A percentile compares a stretch with the other conserved stretches of the same genome.
Evolutionary conservation across 176 grass and related monocot genomes (phyloP).

Genomic region (Triticum urartu): DNA sequence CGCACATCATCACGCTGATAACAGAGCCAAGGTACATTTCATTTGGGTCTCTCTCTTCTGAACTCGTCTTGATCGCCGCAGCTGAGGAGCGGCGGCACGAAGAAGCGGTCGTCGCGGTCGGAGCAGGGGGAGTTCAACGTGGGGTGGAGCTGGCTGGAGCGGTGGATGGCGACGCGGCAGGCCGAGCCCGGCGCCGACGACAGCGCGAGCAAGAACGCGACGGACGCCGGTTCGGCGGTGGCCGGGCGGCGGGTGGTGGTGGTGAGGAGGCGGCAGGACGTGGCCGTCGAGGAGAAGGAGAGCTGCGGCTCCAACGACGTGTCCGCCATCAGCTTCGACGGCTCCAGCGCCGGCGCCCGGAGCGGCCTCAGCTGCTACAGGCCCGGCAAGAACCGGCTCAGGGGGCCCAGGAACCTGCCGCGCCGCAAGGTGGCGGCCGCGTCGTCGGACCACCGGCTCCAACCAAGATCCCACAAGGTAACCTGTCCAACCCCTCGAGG

Average conservation of each 20-base stretch:
- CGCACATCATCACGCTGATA: neutral
- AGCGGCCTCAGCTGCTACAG: slow-evolving; percentile 43
- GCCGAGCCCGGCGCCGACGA: slow-evolving; percentile 51
- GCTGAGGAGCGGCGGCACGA: slow-evolving; percentile 60
- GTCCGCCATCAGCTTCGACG: slow-evolving; percentile 80
- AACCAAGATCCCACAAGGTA: slow-evolving; percentile 69
- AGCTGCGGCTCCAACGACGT: slow-evolving; percentile 96
- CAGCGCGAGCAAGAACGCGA: slow-evolving; percentile 57
- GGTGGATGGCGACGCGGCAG: slow-evolving; percentile 90
- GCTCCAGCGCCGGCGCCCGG: slow-evolving; percentile 38
- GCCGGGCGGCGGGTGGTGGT: slow-evolving; percentile 46
- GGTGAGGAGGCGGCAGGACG: slow-evolving; percentile 54
- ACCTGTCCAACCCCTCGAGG: neutral
- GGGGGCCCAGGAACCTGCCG: slow-evolving; percentile 44
- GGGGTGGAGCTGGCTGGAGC: slow-evolving; percentile 98
- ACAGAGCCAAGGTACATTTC: too few species aligned
- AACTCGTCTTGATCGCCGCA: slow-evolving; percentile 15
- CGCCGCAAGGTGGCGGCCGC: slow-evolving; percentile 52
- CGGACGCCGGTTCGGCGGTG: slow-evolving; percentile 24
- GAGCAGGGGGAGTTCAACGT: slow-evolving; percentile 62
- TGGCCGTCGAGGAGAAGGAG: slow-evolving; percentile 79
- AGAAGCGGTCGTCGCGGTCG: slow-evolving; percentile 54
- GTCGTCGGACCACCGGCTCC: slow-evolving; percentile 39
- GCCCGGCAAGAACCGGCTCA: slow-evolving; percentile 50
- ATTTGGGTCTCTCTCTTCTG: too few species aligned